Base-by-base conservation (phyloP, 495 filamentous ascomycete genomes). In the Hypoxylon rickii region DNA sequence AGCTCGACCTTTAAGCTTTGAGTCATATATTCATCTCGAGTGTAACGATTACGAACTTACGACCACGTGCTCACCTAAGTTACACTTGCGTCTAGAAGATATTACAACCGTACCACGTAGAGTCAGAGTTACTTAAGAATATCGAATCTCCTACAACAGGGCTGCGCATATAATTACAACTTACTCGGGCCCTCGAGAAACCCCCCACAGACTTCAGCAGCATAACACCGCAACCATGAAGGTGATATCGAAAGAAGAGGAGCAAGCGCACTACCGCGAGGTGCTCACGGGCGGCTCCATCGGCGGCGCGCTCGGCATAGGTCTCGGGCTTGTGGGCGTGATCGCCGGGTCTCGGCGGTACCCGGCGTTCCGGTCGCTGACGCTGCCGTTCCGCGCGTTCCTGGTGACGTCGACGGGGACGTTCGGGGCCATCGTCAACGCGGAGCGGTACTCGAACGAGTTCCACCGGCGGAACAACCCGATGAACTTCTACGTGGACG, bases 161-260 rank as follows among this genome's bases (percentile, higher is more conserved):
- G n/a, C n/a, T n/a, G n/a, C n/a, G n/a, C n/a, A n/a, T n/a, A n/a
- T n/a, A n/a, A n/a, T n/a, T n/a, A n/a, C n/a, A n/a, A n/a, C n/a
- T n/a, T n/a, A n/a, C n/a, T n/a, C n/a, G n/a, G 22, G 7, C 24
- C 16, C 29, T 13, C 22, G 41, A 44, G 4, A 44, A 2, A 42
- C 19, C 3, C 7, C n/a, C n/a, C n/a, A n/a, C n/a, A n/a, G n/a
- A n/a, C n/a, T n/a, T n/a, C 22, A 58, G n/a, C 33, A n/a, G 41
- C 37, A 36, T 17, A 46, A 44, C 21, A 50, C 58, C 54, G 61
- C 54, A 61, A 81, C 45, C 34, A 97, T 97, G 93, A 97, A 97
- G 85, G 74, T 97, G 63, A 81, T 97, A 67, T 92, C 89, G 44
- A 91, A 91, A 66, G 91, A 96, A 83, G 90, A 97, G 79, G 92